phyloP scores from a whole-genome alignment of 1,139 yeast genomes.

The Pichia terricola region DNA sequence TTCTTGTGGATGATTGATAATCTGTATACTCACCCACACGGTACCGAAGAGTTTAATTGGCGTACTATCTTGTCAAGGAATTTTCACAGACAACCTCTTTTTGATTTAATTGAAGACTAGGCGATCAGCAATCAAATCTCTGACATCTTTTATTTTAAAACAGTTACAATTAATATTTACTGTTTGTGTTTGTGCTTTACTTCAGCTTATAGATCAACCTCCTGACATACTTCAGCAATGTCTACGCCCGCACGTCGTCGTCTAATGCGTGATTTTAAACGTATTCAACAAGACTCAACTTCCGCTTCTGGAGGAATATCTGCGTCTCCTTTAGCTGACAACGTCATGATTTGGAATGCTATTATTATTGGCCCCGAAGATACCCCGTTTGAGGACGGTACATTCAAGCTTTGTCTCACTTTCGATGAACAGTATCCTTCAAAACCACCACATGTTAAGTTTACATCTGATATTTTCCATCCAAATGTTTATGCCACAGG shows the following conservation, averaged over 20 bases:
- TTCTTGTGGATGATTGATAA: too few species aligned
- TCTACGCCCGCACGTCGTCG: constrained; percentile 98
- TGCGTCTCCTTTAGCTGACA: constrained; percentile 94
- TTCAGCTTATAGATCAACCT: not conserved
- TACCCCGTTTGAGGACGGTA: constrained; percentile 97
- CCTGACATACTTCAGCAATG: constrained; percentile 34
- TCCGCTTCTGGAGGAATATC: constrained; percentile 81
- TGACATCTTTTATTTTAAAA: too few species aligned
- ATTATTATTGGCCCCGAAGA: constrained; percentile 97
- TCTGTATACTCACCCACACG: too few species aligned
- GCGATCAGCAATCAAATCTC: too few species aligned
- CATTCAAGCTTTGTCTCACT: constrained; percentile 75
- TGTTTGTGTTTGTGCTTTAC: not conserved
- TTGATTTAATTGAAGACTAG: too few species aligned
- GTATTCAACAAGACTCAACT: constrained; percentile 90
- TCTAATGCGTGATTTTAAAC: constrained; percentile 96
- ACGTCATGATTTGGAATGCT: constrained; percentile 97
- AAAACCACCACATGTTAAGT: constrained; percentile 89
- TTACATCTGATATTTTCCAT: constrained; percentile 91
- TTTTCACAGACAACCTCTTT: too few species aligned
- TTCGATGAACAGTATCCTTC: constrained; percentile 97
- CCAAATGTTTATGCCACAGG: constrained; percentile 96
- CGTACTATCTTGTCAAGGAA: too few species aligned
- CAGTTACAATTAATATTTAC: too few species aligned
- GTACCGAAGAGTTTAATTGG: too few species aligned